These are phyloP conservation scores for Alternaria dauci DNA, from an alignment of 2,329 filamentous ascomycete species.

Conservation along the genomic window DNA sequence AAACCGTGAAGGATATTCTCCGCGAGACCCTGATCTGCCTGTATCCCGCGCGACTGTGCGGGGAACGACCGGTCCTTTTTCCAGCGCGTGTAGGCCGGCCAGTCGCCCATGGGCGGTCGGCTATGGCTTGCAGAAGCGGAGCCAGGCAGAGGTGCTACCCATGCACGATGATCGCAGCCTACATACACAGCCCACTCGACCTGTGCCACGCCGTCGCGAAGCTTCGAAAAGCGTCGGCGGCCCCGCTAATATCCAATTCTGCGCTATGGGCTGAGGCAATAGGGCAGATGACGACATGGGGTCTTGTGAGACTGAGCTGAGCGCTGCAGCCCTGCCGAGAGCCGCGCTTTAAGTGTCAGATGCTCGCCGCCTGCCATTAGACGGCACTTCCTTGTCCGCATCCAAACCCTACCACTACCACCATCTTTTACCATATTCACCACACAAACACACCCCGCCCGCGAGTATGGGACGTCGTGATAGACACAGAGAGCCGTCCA, in stretches of 20 bases:
- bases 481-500: slow-evolving; percentile 8
- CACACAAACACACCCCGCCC: not conserved
- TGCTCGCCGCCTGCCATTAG: slow-evolving; percentile 10
- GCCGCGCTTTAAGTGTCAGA: slow-evolving; percentile 25
- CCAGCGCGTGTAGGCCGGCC: not conserved
- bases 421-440: not conserved
- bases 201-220: slow-evolving; percentile 24
- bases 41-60: slow-evolving; percentile 8
- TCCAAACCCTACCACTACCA: slow-evolving; percentile 1
- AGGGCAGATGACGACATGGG: slow-evolving; percentile 29
- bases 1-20: slow-evolving; percentile 5
- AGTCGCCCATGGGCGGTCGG: slow-evolving; percentile 8
- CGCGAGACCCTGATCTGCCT: slow-evolving; percentile 17
- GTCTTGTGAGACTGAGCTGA: slow-evolving; percentile 17
- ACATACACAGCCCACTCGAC: slow-evolving; percentile 25
- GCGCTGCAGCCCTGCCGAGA: slow-evolving; percentile 10
- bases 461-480: slow-evolving; percentile 34
- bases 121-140: slow-evolving; percentile 16
- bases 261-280: slow-evolving; percentile 17
- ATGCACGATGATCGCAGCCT: slow-evolving; percentile 30
- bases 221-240: slow-evolving; percentile 17
- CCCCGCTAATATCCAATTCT: slow-evolving; percentile 16
- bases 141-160: slow-evolving; percentile 5
- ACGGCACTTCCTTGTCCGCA: not conserved
- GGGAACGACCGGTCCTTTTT: slow-evolving; percentile 11